Percentiles rank a stretch among this genome's conserved stretches.
phyloP scores from a whole-genome alignment of 257 asterid species.

The Salvia hispanica region DNA sequence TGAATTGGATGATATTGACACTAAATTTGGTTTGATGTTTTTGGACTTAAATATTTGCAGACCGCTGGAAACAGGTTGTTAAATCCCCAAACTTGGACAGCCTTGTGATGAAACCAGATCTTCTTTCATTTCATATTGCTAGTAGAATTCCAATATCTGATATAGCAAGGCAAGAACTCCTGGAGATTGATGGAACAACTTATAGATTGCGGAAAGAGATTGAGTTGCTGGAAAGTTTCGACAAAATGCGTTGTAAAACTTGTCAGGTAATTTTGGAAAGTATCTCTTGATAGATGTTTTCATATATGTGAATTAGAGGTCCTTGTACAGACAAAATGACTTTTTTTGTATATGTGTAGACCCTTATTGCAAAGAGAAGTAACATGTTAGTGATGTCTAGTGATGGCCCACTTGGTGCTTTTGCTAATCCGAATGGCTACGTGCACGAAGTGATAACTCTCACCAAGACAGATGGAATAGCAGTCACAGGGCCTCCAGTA shows the following conservation, averaged over 20 bases:
- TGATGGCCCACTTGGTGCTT: conserved; percentile 97
- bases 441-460: conserved; percentile 96
- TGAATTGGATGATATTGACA: conserved; percentile 13
- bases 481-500: conserved; percentile 67
- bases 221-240: conserved; percentile 87
- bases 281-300: not conserved
- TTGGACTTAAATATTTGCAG: conserved; percentile 51
- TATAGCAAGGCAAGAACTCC: conserved; percentile 79
- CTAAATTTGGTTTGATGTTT: conserved; percentile 1
- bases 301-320: not conserved
- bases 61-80: conserved; percentile 86
- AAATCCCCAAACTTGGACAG: conserved; percentile 82
- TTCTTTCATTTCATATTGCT: conserved; percentile 90
- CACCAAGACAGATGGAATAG: conserved; percentile 60
- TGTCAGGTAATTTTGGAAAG: conserved; percentile 62
- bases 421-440: conserved; percentile 76
- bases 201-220: conserved; percentile 90
- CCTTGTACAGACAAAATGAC: conserved; percentile 16
- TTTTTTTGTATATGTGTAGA: conserved; percentile 36
- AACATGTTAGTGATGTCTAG: conserved; percentile 95
- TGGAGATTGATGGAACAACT: conserved; percentile 93
- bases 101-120: conserved; percentile 76
- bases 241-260: conserved; percentile 71
- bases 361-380: conserved; percentile 76
- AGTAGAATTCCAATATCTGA: conserved; percentile 94